These are phyloP conservation scores for Aspergillus brunneoviolaceus DNA, from an alignment of 2,329 filamentous ascomycete genomes.

Conservation along the genomic window DNA sequence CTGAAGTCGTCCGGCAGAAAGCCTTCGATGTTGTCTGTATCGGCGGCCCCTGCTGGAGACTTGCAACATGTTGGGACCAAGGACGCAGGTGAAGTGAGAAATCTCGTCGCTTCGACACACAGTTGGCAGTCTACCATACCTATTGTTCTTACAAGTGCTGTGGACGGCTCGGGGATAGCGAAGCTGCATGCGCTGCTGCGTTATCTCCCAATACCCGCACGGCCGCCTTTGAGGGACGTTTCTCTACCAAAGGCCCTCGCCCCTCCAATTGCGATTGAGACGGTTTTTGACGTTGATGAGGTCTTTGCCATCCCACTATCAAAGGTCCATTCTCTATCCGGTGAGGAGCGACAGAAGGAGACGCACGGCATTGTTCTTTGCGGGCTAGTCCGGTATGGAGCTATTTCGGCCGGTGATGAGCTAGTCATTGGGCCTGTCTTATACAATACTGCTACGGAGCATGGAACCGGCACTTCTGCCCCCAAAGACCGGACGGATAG, in stretches of 20 bases:
- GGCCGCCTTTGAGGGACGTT: constrained; percentile 25
- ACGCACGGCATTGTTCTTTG: constrained; percentile 73
- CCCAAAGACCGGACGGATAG: constrained; percentile 20
- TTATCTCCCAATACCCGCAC: constrained; percentile 67
- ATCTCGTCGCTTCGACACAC: constrained; percentile 48
- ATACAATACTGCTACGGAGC: constrained; percentile 50
- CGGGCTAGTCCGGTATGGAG: constrained; percentile 78
- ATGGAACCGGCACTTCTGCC: constrained; percentile 38
- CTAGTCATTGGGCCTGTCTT: constrained; percentile 76
- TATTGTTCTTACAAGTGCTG: constrained; percentile 82
- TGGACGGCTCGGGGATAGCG: constrained; percentile 79
- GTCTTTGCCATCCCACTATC: constrained; percentile 73
- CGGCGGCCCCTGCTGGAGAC: constrained; percentile 49
- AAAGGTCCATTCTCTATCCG: constrained; percentile 50
- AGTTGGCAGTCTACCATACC: constrained; percentile 63
- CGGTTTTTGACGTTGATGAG: constrained; percentile 87
- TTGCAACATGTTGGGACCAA: constrained; percentile 57
- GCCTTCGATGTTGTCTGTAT: constrained; percentile 65
- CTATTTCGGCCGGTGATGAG: constrained; percentile 72
- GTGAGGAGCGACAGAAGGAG: constrained; percentile 41
- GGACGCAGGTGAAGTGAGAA: constrained; percentile 60
- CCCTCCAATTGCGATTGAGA: constrained; percentile 53
- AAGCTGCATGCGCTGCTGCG: constrained; percentile 79
- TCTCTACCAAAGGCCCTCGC: constrained; percentile 16
- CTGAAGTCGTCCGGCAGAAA: constrained; percentile 73